Base-by-base conservation (phyloP, 106 monocot genomes). In the Triglochin maritima region DNA sequence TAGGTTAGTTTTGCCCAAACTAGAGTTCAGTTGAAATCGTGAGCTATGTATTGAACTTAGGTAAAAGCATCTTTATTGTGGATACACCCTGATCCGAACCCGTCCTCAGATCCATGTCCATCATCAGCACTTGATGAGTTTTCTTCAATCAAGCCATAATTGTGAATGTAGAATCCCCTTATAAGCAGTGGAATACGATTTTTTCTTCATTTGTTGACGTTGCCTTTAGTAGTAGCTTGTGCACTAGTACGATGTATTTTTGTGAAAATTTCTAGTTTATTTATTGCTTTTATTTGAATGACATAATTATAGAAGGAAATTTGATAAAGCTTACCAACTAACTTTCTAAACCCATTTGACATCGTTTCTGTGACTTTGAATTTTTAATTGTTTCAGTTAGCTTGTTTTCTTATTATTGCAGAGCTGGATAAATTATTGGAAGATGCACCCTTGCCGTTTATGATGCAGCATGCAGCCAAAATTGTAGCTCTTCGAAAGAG, bases 391-490 rank as follows among this genome's bases (percentile, higher is more conserved):
- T 11, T 29, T 8, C 44, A 13, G 2, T 48, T 4, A 56, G 53
- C 10, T 69, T 49, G 4, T 2, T 41, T 53, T 5, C 44, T n/a
- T 65, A 58, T 56, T 14, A 3, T 71, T 74, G 57, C 72, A 92
- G 91, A 98, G 59, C 72, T 98, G 4, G 96, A 98, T 78, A 92
- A 86, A 56, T 68, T 98, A 50, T 71, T 98, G 13, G 96, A 88
- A 82, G 88, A 86, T 69, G 96, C 88, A 73, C 91, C 96, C 0
- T 17, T 80, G 67, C 82, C 88, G 5, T 69, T 92, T 13, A 82
- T 98, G 52, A 82, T 98, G 91, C 91, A 88, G 68, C 81, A 98
- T 71, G 83, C 96, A n/a, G 67, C 80, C 57, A 98, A 88, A 74
- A 92, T 98, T 54, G 74, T 80, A 50, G 81, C 80, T 13, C 68